A percentile compares a stretch with the other conserved stretches of the same genome.
These are phyloP conservation scores for Chaetomium olivaceum DNA, from an alignment of 2,329 filamentous ascomycete genomes.

Conservation along the genomic window DNA sequence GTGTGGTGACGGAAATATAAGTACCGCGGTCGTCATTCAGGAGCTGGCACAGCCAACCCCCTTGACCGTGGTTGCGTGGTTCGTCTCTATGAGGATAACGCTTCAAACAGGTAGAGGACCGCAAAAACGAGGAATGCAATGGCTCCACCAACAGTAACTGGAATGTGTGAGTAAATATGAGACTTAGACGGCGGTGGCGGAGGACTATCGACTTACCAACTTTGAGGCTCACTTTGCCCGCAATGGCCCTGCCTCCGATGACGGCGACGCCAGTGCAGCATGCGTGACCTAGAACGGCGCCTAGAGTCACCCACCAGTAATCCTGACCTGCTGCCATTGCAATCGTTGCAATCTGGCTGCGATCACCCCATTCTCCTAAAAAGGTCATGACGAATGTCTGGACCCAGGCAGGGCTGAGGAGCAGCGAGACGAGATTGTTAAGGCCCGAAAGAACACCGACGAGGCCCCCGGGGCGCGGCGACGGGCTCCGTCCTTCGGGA, in stretches of 20 bases:
- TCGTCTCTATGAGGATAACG: slow-evolving; percentile 56
- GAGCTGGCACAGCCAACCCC: slow-evolving; percentile 26
- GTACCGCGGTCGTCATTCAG: slow-evolving; percentile 1
- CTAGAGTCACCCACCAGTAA: slow-evolving; percentile 97
- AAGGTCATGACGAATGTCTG: slow-evolving; percentile 99
- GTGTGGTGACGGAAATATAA: slow-evolving; percentile 18
- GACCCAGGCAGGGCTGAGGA: slow-evolving; percentile 95
- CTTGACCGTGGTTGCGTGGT: background rate
- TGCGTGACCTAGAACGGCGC: slow-evolving; percentile 81
- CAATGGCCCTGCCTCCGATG: slow-evolving; percentile 87
- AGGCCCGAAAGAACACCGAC: slow-evolving; percentile 60
- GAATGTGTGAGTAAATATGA: slow-evolving; percentile 8
- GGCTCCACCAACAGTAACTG: slow-evolving; percentile 91
- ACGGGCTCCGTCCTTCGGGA: slow-evolving; percentile 60
- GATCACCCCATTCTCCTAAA: slow-evolving; percentile 95
- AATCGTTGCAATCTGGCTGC: slow-evolving; percentile 96
- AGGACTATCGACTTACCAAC: slow-evolving; percentile 69
- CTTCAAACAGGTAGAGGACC: slow-evolving; percentile 86
- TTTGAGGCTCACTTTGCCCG: slow-evolving; percentile 90
- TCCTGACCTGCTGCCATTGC: slow-evolving; percentile 98
- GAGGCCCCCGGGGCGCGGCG: slow-evolving; percentile 45
- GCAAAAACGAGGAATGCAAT: slow-evolving; percentile 89
- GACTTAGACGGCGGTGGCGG: slow-evolving; percentile 1
- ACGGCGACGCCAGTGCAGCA: slow-evolving; percentile 91
- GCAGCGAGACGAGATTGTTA: slow-evolving; percentile 80